Evolutionary conservation across 2,329 filamentous ascomycete species (phyloP).

Genomic region (Penicillium freii): DNA sequence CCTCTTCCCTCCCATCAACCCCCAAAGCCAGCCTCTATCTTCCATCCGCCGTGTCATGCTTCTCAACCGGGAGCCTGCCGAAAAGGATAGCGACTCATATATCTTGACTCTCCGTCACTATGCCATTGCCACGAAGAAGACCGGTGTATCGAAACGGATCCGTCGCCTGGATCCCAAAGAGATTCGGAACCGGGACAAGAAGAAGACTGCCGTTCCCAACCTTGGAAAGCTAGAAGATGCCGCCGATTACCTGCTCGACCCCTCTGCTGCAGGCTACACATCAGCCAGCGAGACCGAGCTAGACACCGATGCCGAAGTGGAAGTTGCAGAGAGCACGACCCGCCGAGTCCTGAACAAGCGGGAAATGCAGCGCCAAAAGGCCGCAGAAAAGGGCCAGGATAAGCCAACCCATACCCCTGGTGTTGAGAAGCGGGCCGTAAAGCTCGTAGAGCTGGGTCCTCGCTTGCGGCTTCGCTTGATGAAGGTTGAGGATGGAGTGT

Average conservation of each 20-base stretch:
- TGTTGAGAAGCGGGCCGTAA: slow-evolving; percentile 84
- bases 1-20: slow-evolving; percentile 92
- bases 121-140: slow-evolving; percentile 85
- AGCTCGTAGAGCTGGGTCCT: slow-evolving; percentile 87
- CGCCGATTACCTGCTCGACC: slow-evolving; percentile 87
- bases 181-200: slow-evolving; percentile 66
- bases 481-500: slow-evolving; percentile 94
- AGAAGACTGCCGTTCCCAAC: slow-evolving; percentile 73
- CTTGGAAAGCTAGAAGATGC: slow-evolving; percentile 89
- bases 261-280: slow-evolving; percentile 76
- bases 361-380: slow-evolving; percentile 49
- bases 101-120: slow-evolving; percentile 89
- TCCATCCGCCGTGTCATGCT: slow-evolving; percentile 91
- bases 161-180: slow-evolving; percentile 82
- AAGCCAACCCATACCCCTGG: slow-evolving; percentile 41
- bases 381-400: slow-evolving; percentile 46
- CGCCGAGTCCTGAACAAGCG: slow-evolving; percentile 55
- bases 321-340: slow-evolving; percentile 62
- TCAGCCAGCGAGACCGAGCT: slow-evolving; percentile 90
- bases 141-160: slow-evolving; percentile 79
- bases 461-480: slow-evolving; percentile 84
- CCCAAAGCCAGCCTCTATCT: slow-evolving; percentile 81
- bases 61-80: slow-evolving; percentile 70
- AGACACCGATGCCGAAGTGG: slow-evolving; percentile 93
- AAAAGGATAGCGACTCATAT: slow-evolving; percentile 62